Evolutionary conservation across 2,329 filamentous ascomycete genomes (phyloP), one percentile per base, ranked within the genome.

Genomic region (Cladophialophora psammophila): DNA sequence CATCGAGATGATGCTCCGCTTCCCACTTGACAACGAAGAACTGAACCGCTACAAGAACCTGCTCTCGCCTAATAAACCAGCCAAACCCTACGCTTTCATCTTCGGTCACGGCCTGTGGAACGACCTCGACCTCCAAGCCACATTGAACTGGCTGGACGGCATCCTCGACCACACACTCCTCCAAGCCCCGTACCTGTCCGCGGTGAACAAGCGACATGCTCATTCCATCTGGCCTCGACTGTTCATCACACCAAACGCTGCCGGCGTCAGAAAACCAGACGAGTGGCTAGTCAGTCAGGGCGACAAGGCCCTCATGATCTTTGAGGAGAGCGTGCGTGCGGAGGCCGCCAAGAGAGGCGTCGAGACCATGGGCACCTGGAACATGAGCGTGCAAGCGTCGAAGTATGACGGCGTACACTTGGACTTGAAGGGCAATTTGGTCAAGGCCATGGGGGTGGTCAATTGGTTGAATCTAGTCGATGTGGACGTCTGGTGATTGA

Each of bases 131-230:
- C 67, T 82, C 12, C 77, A 78, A 60, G 76, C 78, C 35, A 79
- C 80, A 0, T 65, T 79, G 5, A 74, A 77, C 48, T 84, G 82
- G 72, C 88, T 99, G 56, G 93, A 97, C 81, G 89, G 89, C 75
- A 90, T 91, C 63, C 85, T 93, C 61, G 91, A 91, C 35, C 97
- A 97, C 88, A 96, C 93, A 86, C 94, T 98, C 83, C 96, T 94
- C 82, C 56, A 52, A 20, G 69, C 72, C 1, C 69, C 72, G 2
- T 73, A 73, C 48, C 65, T 72, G 4, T 4, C 36, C 5, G 13
- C 54, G 9, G 26, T 9, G 18, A 32, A 48, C 20, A 55, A 52
- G 12, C 31, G 38, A 9, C 40, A 18, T 6, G 34, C 31, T 1
- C 15, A 58, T 56, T 53, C 65, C 13, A 55, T 74, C 62, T 76